Conservation (phyloP, 2,329 filamentous ascomycete genomes). For the Penicillium sp. region DNA sequence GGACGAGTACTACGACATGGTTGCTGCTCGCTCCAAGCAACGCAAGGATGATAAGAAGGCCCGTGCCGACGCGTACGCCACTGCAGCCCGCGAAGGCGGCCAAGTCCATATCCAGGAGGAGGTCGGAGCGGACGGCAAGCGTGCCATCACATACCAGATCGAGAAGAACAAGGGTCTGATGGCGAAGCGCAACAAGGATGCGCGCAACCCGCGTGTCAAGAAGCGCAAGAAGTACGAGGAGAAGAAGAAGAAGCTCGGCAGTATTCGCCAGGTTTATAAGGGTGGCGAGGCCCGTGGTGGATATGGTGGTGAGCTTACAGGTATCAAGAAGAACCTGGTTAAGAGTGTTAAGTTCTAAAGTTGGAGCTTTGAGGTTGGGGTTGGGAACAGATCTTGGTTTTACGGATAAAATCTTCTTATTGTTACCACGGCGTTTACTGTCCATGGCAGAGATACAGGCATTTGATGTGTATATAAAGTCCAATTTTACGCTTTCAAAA, state of each 20-base stretch:
- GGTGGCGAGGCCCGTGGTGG: conserved; percentile 82
- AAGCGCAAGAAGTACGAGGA: conserved; percentile 96
- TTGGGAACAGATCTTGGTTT: conserved; percentile 20
- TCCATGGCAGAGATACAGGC: conserved; percentile 31
- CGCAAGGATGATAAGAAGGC: conserved; percentile 78
- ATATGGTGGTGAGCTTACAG: conserved; percentile 89
- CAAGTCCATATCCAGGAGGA: conserved; percentile 70
- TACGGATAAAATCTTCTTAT: conserved; percentile 25
- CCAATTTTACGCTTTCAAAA: conserved; percentile 28
- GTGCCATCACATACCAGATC: conserved; percentile 91
- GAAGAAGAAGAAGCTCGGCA: conserved; percentile 95
- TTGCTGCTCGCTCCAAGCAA: conserved; percentile 64
- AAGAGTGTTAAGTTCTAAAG: conserved; percentile 89
- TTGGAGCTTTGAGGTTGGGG: conserved; percentile 8
- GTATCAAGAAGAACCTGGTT: conserved; percentile 92
- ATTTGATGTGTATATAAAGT: conserved; percentile 35
- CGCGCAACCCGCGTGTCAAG: conserved; percentile 94
- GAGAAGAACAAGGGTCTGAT: conserved; percentile 97
- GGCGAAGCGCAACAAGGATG: conserved; percentile 89
- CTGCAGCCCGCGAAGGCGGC: conserved; percentile 62
- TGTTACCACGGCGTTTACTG: conserved; percentile 29
- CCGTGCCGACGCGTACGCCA: conserved; percentile 61
- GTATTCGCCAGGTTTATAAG: conserved; percentile 84
- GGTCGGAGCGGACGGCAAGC: conserved; percentile 82
- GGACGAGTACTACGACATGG: conserved; percentile 82